These are phyloP conservation scores for Phytophthora macrochlamydospora DNA, from an alignment of 352 stramenopile genomes.

Conservation along the genomic window DNA sequence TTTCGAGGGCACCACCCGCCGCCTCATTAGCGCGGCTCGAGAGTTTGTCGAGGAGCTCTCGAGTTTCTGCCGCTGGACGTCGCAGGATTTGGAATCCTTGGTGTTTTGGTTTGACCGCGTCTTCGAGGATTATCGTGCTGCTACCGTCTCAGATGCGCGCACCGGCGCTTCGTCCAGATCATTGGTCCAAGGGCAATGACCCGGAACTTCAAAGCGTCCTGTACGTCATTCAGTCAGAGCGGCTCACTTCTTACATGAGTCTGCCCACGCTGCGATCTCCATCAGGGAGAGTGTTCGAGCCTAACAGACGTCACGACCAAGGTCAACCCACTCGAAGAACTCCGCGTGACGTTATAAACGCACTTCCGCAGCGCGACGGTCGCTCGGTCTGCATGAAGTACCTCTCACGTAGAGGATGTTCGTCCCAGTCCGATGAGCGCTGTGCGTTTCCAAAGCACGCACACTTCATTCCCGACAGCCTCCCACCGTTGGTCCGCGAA, in stretches of 20 bases:
- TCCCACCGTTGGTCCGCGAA: background rate
- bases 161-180: background rate
- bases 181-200: background rate
- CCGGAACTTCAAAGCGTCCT: background rate
- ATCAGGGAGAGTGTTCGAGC: background rate
- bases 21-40: background rate
- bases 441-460: constrained; percentile 12
- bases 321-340: background rate
- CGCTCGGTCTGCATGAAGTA: constrained; percentile 13
- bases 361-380: background rate
- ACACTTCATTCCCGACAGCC: constrained; percentile 7
- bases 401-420: constrained; percentile 1
- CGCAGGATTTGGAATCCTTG: background rate
- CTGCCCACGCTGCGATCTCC: background rate
- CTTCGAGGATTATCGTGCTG: background rate
- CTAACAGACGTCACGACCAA: background rate
- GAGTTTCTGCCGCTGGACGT: background rate
- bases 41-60: background rate
- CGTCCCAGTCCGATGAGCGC: constrained; percentile 1
- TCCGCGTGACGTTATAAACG: constrained; percentile 4
- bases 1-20: constrained; percentile 3
- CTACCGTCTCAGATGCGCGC: background rate
- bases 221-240: constrained; percentile 6
- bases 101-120: background rate
- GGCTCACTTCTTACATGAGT: background rate